A percentile compares a stretch with the other conserved stretches of the same genome.
Evolutionary conservation across 2,329 filamentous ascomycete species (phyloP).

Genomic region (Talaromyces sp.): DNA sequence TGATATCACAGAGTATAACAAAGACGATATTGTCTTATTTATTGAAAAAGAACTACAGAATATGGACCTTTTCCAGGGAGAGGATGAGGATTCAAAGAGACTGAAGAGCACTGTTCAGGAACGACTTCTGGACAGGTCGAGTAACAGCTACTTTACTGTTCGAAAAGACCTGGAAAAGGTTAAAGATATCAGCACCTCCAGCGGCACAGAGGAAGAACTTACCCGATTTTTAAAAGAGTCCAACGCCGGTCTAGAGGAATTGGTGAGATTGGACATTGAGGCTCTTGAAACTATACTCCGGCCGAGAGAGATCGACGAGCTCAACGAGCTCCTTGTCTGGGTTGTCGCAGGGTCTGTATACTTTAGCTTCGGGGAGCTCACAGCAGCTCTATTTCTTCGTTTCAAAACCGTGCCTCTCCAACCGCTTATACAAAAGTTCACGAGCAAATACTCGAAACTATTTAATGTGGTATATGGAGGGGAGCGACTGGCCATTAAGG

Average conservation of each 20-base stretch:
- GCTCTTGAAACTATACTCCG: not conserved
- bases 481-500: not conserved
- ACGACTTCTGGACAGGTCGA: not conserved
- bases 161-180: not conserved
- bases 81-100: slow-evolving; percentile 2
- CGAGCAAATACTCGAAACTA: not conserved
- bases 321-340: slow-evolving; percentile 1
- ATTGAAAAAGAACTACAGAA: not conserved
- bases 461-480: not conserved
- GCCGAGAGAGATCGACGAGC: slow-evolving; percentile 1
- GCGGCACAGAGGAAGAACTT: not conserved
- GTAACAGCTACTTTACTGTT: not conserved
- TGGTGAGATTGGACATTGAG: not conserved
- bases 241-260: not conserved
- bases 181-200: not conserved
- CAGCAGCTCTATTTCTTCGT: not conserved
- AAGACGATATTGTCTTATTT: not conserved
- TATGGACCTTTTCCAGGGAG: not conserved
- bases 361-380: not conserved
- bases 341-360: not conserved
- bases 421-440: not conserved
- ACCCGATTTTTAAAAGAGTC: not conserved
- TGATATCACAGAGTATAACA: not conserved
- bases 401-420: not conserved
- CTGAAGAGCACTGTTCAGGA: not conserved